Base-by-base conservation (phyloP, 164 flowering plant species). In the Annona cherimola region DNA sequence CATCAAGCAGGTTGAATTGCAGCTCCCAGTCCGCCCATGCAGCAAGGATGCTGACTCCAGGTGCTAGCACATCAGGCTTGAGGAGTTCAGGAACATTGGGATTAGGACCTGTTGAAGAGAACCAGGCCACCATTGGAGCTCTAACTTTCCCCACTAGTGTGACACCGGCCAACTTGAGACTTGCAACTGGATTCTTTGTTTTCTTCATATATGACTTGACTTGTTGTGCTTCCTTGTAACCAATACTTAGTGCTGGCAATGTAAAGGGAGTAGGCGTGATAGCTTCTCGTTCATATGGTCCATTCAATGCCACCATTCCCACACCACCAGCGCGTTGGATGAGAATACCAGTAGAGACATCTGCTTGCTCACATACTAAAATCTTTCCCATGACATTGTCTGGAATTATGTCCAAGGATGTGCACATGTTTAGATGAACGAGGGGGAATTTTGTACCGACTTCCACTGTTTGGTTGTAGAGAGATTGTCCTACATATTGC, bases 311-410 rank as follows among this genome's bases (percentile, higher is more conserved):
- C 8, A 72, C 41, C 16, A 72, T n/a, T 41, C 69, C 74, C 11
- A 42, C 74, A 18, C 74, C 74, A 18, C 74, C 69, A 2, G 74
- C 74, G 3, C 9, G 50, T 65, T 45, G 26, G 6, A 72, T 69
- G 4, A 35, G 45, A 42, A 46, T 40, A 20, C 73, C 73, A 2
- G 9, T n/a, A 26, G 9, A 6, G 12, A 45, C 66, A 35, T 20
- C 11, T 2, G 16, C 67, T 7, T 12, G 0, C 4, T 45, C 26
- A 20, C 73, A 71, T 6, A 63, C 42, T 3, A 71, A 67, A 8
- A 71, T 61, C 67, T 71, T 71, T 62, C 73, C 73, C 67, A 63
- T 46, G 42, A 70, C 73, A 61, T 60, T 70, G 73, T 42, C 66
- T 4, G 67, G 63, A 41, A 5, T 54, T 54, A 46, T 18, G 45